Evolutionary conservation across 2,329 filamentous ascomycete genomes (phyloP).

Genomic region (Xylaria sp.): DNA sequence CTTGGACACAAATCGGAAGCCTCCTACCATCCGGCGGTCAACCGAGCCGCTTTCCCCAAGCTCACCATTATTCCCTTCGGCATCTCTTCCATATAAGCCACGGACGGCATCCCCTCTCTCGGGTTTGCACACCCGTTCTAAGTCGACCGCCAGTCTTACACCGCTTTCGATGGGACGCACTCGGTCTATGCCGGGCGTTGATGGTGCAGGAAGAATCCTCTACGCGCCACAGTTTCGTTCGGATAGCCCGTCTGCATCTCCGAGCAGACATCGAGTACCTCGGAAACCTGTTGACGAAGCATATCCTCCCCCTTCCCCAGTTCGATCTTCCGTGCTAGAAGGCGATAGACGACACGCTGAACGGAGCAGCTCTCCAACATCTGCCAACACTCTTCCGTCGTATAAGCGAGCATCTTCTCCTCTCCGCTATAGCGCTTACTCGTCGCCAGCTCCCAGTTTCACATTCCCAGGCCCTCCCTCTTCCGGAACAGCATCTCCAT

Average conservation of each 20-base stretch:
- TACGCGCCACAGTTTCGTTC: conserved; percentile 65
- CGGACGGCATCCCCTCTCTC: conserved; percentile 72
- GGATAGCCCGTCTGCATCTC: conserved; percentile 65
- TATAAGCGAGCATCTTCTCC: conserved; percentile 67
- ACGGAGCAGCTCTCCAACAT: conserved; percentile 63
- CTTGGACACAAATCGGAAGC: conserved; percentile 61
- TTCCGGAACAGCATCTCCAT: conserved; percentile 62
- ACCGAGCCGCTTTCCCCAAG: conserved; percentile 68
- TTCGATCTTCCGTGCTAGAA: conserved; percentile 66
- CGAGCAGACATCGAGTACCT: conserved; percentile 62
- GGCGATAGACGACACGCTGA: conserved; percentile 60
- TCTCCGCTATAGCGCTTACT: conserved; percentile 59
- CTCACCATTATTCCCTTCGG: conserved; percentile 61
- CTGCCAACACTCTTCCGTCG: conserved; percentile 49
- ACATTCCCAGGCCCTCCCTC: conserved; percentile 61
- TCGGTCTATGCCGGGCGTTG: conserved; percentile 72
- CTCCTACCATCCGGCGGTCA: conserved; percentile 65
- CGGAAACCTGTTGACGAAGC: conserved; percentile 69
- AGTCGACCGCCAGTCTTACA: conserved; percentile 65
- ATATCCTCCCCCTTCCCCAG: conserved; percentile 67
- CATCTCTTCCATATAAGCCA: conserved; percentile 67
- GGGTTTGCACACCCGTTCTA: conserved; percentile 66
- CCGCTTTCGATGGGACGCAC: conserved; percentile 70
- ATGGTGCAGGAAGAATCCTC: conserved; percentile 67
- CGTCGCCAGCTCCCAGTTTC: conserved; percentile 50